Evolutionary conservation across 768 basidiomycete species (phyloP).

Genomic region (Leucosporidium yakuticum): DNA sequence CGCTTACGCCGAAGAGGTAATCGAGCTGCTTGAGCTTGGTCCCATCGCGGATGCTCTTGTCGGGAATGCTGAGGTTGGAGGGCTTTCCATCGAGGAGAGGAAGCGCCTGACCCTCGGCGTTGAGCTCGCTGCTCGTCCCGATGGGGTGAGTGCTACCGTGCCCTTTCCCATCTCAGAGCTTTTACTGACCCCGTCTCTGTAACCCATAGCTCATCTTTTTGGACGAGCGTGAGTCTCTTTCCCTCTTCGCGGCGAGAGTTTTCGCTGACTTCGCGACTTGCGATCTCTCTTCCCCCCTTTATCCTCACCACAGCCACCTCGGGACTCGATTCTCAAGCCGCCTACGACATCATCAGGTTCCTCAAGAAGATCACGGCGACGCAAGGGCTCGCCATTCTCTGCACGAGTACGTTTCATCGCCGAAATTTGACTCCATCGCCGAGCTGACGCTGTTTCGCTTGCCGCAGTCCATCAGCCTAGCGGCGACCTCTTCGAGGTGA

Average conservation of each 20-base stretch:
- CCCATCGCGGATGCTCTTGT: slow-evolving; percentile 49
- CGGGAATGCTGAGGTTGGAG: slow-evolving; percentile 45
- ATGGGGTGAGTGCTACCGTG: slow-evolving; percentile 44
- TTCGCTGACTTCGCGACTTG: background rate
- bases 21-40: slow-evolving; percentile 47
- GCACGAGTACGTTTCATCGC: slow-evolving; percentile 51
- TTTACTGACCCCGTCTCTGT: too few species aligned
- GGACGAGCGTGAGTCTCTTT: slow-evolving; percentile 56
- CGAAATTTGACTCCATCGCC: slow-evolving; percentile 41
- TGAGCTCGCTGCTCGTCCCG: slow-evolving; percentile 77
- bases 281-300: background rate
- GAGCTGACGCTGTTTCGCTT: slow-evolving; percentile 29
- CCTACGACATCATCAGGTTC: slow-evolving; percentile 51
- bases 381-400: slow-evolving; percentile 75
- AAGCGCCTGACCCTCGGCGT: slow-evolving; percentile 73
- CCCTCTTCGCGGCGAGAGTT: too few species aligned
- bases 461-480: slow-evolving; percentile 17
- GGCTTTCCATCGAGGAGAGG: slow-evolving; percentile 45
- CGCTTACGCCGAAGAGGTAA: slow-evolving; percentile 45
- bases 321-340: slow-evolving; percentile 46
- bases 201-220: slow-evolving; percentile 58
- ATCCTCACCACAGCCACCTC: slow-evolving; percentile 50
- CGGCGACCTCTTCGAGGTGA: slow-evolving; percentile 20
- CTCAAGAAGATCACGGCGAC: slow-evolving; percentile 66
- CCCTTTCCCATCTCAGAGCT: too few species aligned